A percentile compares a stretch with the other conserved stretches of the same genome.
phyloP scores from a whole-genome alignment of 805 yeast species.

The Pichia deserticola region DNA sequence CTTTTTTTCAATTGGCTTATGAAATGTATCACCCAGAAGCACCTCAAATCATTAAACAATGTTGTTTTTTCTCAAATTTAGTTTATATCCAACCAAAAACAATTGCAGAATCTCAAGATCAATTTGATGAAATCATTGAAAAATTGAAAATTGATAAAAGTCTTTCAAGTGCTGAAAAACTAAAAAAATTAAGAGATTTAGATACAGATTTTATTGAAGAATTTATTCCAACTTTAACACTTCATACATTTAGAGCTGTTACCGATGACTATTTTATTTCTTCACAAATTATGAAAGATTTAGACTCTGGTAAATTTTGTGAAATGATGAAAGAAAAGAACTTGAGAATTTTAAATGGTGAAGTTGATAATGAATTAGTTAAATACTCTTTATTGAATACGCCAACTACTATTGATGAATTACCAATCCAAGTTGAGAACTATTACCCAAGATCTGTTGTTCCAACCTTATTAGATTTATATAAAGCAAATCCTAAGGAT shows the following conservation, averaged over 20 bases:
- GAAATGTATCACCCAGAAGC: slow-evolving; percentile 36
- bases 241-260: slow-evolving; percentile 30
- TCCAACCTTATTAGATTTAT: slow-evolving; percentile 16
- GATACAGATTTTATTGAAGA: slow-evolving; percentile 5
- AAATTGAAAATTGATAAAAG: slow-evolving; percentile 14
- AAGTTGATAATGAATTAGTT: slow-evolving; percentile 8
- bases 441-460: slow-evolving; percentile 29
- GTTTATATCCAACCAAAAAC: slow-evolving; percentile 33
- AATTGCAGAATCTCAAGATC: slow-evolving; percentile 28
- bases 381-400: slow-evolving; percentile 5
- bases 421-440: slow-evolving; percentile 27
- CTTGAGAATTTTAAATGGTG: slow-evolving; percentile 8
- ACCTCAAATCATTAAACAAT: slow-evolving; percentile 32
- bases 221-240: slow-evolving; percentile 6
- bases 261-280: slow-evolving; percentile 33
- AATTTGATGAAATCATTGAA: slow-evolving; percentile 29
- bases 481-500: slow-evolving; percentile 6
- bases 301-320: slow-evolving; percentile 19
- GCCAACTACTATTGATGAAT: slow-evolving; percentile 15
- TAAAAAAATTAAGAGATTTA: slow-evolving; percentile 5
- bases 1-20: slow-evolving; percentile 35
- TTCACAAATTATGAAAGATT: slow-evolving; percentile 24
- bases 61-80: slow-evolving; percentile 29
- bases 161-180: slow-evolving; percentile 9
- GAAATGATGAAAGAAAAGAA: slow-evolving; percentile 1